Conservation (phyloP, 75 land plant species). For the Cupressus sempervirens region DNA sequence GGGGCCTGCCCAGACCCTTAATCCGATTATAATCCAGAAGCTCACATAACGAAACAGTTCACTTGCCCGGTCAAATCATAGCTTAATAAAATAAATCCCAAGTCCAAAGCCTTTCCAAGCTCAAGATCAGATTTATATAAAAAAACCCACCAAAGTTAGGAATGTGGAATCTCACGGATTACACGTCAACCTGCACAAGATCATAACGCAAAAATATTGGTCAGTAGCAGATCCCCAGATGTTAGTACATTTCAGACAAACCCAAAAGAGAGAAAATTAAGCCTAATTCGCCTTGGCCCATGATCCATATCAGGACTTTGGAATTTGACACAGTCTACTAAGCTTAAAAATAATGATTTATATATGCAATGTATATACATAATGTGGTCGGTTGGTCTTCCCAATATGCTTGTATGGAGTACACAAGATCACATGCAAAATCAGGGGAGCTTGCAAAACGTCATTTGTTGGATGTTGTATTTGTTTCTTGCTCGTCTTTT, state of each 20-base stretch:
- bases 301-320: not conserved
- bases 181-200: not conserved
- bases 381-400: not conserved
- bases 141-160: not conserved
- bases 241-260: not conserved
- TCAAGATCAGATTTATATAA: not conserved
- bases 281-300: not conserved
- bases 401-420: not conserved
- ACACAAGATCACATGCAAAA: conserved; percentile 1
- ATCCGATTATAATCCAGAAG: not conserved
- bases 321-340: not conserved
- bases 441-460: not conserved
- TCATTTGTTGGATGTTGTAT: not conserved
- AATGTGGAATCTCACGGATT: not conserved
- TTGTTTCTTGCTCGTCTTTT: not conserved
- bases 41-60: not conserved
- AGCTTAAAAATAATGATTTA: not conserved
- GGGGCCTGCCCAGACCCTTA: not conserved
- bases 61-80: not conserved
- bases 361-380: not conserved
- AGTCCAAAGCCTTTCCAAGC: not conserved
- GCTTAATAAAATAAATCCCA: not conserved
- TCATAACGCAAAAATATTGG: not conserved
- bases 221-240: not conserved
- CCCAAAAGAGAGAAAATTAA: not conserved